Base-by-base conservation (phyloP, 2,329 filamentous ascomycete species). In the Pyrenophora tritici-repentis region DNA sequence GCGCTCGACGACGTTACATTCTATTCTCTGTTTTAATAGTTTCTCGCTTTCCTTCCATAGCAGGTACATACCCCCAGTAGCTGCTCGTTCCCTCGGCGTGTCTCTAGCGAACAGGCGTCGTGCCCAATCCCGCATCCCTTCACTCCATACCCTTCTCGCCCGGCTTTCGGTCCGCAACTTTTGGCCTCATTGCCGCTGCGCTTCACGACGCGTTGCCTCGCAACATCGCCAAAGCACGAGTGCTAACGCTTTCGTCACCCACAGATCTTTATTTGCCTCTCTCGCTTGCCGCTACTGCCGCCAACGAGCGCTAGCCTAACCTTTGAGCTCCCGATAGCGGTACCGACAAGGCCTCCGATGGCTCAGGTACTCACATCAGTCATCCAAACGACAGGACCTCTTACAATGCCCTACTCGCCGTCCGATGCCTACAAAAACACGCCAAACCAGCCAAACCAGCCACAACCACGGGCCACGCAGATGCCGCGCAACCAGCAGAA, bases 361-460 rank as follows among this genome's bases (percentile, higher is more conserved):
- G 73, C 73, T 71, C 71, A 74, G 66, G 72, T 75, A 78, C 76
- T 81, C 59, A 70, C 77, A 64, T 77, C 76, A 58, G 75, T 77
- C 64, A 71, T 77, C 60, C 75, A 76, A 68, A 71, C 75, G 50
- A 67, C 76, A 63, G 73, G 70, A 65, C 72, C 77, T 66, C 78
- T 79, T 68, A 77, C 76, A 61, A 79, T 80, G 77, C 74, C 79
- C 62, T 78, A 79, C 65, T 74, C 78, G 44, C 76, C 78, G 53
- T 63, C 76, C 66, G 77, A 79, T 70, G 73, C 75, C 62, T 79
- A 77, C 69, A 73, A 75, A 56, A 73, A 66, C 63, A 61, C 68
- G 42, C 64, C 70, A 40, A 60, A 70, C 56, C 68, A 69, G 52
- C 58, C 70, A 49, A 73, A 75, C 51, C 67, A 70, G 45, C 66